Evolutionary conservation across 805 yeast genomes (phyloP), one percentile per base, ranked within the genome.

Genomic region (Kodamaea hsintzibuensis): DNA sequence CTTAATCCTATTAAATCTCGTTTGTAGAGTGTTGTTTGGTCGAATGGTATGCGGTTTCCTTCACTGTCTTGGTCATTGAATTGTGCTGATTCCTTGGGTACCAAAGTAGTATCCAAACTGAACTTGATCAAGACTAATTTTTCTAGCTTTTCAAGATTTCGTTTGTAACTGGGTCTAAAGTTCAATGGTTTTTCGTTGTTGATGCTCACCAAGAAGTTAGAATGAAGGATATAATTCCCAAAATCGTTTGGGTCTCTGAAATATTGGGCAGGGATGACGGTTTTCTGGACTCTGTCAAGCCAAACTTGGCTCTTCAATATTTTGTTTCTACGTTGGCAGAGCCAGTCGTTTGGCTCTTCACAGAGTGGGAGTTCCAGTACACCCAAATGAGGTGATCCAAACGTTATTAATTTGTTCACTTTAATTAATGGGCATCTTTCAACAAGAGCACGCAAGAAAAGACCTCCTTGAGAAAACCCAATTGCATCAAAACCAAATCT

Each of bases 391-490:
- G 96, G 96, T 1, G 91, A 83, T 0, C 96, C 96, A 68, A 86
- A 87, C 0, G 96, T 87, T 12, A 89, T 71, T 47, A 89, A 70
- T 30, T 76, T 83, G 49, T 78, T 67, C 2, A 86, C 73, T 2
- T 58, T 48, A 2, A 67, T 59, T 14, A 47, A 52, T 2, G 73
- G 67, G 67, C 93, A 89, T 19, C 80, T 67, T 63, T 89, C 87
- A 27, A 82, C 73, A 27, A 86, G 78, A 4, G 85, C 86, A 46
- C 96, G 69, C n/a, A 87, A 70, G 56, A 89, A 84, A n/a, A 89
- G 68, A 0, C 96, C 96, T 42, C 96, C 96, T 64, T 89, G 96
- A 0, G 93, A 87, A 59, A 86, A 85, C 4, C 96, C 96, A 42
- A 89, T 76, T 5, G 85, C 89, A 64, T 87, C 85, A 62, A 88